Conservation (phyloP, 148 eudicot species). For the Persicaria maculosa region DNA sequence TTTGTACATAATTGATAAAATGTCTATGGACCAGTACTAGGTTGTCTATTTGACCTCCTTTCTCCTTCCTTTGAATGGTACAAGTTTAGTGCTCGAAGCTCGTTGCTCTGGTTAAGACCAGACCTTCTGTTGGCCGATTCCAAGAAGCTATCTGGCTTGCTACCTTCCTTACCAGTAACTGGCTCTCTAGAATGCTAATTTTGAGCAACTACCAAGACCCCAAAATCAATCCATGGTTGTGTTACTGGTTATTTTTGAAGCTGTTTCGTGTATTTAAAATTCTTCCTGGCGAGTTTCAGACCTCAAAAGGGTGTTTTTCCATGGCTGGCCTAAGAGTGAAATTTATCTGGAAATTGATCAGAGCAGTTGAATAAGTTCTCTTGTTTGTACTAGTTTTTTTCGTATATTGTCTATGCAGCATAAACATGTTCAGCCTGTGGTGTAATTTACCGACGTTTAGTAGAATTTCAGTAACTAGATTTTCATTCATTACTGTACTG, state of each 20-base stretch:
- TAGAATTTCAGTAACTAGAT: too few relatives aligned
- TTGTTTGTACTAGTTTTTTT: neutral
- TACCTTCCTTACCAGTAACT: neutral
- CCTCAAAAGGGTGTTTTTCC: neutral
- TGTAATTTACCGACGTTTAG: too few relatives aligned
- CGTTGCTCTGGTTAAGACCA: constrained; percentile 7
- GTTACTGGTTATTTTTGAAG: constrained; percentile 7
- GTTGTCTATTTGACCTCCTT: neutral
- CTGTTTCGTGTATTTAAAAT: neutral
- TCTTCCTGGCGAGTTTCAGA: neutral
- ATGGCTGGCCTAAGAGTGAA: neutral
- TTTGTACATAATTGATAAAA: constrained; percentile 2
- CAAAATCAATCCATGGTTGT: neutral
- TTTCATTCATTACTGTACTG: too few relatives aligned
- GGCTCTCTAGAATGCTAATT: constrained; percentile 1
- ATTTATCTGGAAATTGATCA: neutral
- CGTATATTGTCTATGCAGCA: neutral
- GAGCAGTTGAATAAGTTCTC: neutral
- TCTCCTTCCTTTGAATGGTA: neutral
- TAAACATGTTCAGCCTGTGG: neutral
- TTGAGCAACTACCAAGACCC: neutral
- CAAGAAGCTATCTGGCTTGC: constrained; percentile 7
- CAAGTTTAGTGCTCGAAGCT: neutral
- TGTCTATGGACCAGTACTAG: neutral
- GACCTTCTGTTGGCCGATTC: neutral